Conservation (phyloP, 1,139 yeast genomes). For the Geotrichum candidum region DNA sequence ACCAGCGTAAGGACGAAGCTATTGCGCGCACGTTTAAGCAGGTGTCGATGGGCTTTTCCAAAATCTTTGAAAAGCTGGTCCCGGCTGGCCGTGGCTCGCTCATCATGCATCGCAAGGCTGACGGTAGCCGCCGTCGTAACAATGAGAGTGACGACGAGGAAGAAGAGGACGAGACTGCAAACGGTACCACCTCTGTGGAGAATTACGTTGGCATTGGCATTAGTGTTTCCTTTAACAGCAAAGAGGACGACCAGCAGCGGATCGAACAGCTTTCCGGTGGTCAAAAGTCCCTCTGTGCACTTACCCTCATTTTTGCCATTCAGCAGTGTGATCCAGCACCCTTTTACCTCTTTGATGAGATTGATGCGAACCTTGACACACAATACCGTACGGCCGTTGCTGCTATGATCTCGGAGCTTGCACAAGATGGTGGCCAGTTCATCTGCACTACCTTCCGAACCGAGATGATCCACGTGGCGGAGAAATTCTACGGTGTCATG, state of each 20-base stretch:
- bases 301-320: conserved; percentile 86
- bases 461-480: conserved; percentile 84
- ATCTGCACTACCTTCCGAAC: conserved; percentile 95
- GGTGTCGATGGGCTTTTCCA: conserved; percentile 66
- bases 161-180: conserved; percentile 27
- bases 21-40: conserved; percentile 71
- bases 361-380: conserved; percentile 91
- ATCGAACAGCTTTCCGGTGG: conserved; percentile 95
- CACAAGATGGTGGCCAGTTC: conserved; percentile 56
- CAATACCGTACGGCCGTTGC: conserved; percentile 92
- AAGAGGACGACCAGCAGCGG: conserved; percentile 76
- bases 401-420: conserved; percentile 56
- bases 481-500: conserved; percentile 81
- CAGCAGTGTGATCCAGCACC: conserved; percentile 97
- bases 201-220: conserved; percentile 79
- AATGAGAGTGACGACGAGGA: conserved; percentile 23
- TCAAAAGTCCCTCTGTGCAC: conserved; percentile 90
- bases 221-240: conserved; percentile 84
- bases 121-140: conserved; percentile 19
- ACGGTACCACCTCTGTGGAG: conserved; percentile 39
- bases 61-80: conserved; percentile 71
- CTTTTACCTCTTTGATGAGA: conserved; percentile 89
- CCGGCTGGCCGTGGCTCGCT: conserved; percentile 78
- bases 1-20: conserved; percentile 76
- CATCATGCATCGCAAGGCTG: conserved; percentile 51